A percentile compares a stretch with the other conserved stretches of the same genome.
These are phyloP conservation scores for Capronia americana DNA, from an alignment of 2,329 filamentous ascomycete species.

Conservation along the genomic window DNA sequence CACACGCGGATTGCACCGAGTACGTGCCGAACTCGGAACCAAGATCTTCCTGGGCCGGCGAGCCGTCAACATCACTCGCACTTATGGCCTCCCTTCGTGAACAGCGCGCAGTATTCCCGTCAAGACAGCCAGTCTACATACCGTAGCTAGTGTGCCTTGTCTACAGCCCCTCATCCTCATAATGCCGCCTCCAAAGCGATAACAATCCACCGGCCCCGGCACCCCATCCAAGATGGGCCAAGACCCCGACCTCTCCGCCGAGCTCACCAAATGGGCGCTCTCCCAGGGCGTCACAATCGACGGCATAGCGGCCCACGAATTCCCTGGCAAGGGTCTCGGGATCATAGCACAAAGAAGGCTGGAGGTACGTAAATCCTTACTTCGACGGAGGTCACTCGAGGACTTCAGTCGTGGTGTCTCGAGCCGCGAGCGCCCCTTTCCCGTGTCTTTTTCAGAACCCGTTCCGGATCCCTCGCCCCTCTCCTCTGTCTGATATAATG, in stretches of 20 bases:
- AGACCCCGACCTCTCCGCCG: not conserved
- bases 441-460: no score
- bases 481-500: not conserved
- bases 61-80: not conserved
- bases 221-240: not conserved
- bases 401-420: not conserved
- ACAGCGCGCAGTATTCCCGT: not conserved
- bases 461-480: not conserved
- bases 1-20: not conserved
- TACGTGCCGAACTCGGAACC: not conserved
- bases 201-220: not conserved
- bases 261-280: conserved; percentile 19
- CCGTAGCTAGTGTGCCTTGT: not conserved
- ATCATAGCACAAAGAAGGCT: conserved; percentile 18
- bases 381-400: no score
- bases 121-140: not conserved
- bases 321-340: conserved; percentile 19
- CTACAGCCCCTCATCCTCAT: no score
- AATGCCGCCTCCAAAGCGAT: not conserved
- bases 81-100: not conserved
- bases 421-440: not conserved
- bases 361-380: no score
- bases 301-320: conserved; percentile 17
- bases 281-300: conserved; percentile 15
- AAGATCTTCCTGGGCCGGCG: not conserved